Conservation (phyloP, 1,284 basidiomycete genomes). For the Sanguinoderma infundibulare region DNA sequence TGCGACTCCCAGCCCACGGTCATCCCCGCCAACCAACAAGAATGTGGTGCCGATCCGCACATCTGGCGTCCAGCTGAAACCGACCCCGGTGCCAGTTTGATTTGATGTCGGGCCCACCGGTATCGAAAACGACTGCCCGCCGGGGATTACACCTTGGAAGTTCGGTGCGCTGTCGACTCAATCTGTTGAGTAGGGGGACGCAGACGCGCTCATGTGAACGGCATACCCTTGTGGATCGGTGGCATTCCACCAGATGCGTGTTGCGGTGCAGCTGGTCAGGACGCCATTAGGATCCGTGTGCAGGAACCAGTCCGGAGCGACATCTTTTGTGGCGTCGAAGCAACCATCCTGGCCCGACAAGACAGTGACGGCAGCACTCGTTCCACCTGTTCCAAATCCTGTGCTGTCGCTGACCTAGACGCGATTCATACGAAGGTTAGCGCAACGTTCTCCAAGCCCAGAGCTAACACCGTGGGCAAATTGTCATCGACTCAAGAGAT, state of each 20-base stretch:
- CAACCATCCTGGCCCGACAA: constrained; percentile 57
- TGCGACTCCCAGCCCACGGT: constrained; percentile 65
- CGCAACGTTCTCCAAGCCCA: neutral
- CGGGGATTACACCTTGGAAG: constrained; percentile 78
- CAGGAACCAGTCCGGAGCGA: constrained; percentile 62
- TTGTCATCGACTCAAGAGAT: too few species aligned
- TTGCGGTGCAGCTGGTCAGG: constrained; percentile 62
- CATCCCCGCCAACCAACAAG: constrained; percentile 68
- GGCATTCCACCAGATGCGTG: constrained; percentile 67
- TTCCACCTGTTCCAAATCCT: constrained; percentile 76
- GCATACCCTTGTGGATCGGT: constrained; percentile 58
- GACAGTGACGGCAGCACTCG: constrained; percentile 66
- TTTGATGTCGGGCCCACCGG: constrained; percentile 50
- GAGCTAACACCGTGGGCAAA: neutral
- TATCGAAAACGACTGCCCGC: constrained; percentile 73
- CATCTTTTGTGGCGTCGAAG: constrained; percentile 52
- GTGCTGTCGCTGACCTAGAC: constrained; percentile 69
- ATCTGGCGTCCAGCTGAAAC: constrained; percentile 71
- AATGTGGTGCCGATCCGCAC: constrained; percentile 67
- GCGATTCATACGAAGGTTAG: constrained; percentile 8
- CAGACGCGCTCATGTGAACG: neutral
- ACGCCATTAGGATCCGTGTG: constrained; percentile 62
- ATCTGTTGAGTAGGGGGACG: neutral
- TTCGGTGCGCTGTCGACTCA: constrained; percentile 47
- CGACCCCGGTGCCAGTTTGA: constrained; percentile 50